These are phyloP conservation scores for Elsinoe perseae DNA, from an alignment of 2,329 filamentous ascomycete species.

Conservation along the genomic window DNA sequence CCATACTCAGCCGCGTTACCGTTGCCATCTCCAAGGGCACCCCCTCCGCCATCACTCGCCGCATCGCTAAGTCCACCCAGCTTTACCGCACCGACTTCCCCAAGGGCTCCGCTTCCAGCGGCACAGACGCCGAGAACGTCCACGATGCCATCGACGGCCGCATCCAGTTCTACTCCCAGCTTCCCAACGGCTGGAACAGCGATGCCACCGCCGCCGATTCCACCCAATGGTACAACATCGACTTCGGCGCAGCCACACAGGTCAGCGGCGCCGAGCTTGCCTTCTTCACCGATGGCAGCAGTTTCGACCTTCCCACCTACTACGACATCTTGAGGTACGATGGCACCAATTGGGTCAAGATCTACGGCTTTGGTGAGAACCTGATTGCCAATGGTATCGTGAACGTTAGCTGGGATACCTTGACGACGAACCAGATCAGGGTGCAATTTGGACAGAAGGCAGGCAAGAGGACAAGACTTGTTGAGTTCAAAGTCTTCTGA, in stretches of 20 bases:
- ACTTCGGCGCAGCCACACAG: slow-evolving; percentile 29
- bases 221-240: slow-evolving; percentile 33
- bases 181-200: slow-evolving; percentile 35
- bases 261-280: slow-evolving; percentile 32
- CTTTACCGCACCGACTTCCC: slow-evolving; percentile 29
- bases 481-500: slow-evolving; percentile 33
- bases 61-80: slow-evolving; percentile 33
- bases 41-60: slow-evolving; percentile 26
- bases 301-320: slow-evolving; percentile 26
- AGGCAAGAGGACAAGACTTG: slow-evolving; percentile 30
- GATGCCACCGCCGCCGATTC: slow-evolving; percentile 25
- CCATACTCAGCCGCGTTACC: slow-evolving; percentile 25
- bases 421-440: slow-evolving; percentile 26
- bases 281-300: slow-evolving; percentile 28
- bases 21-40: slow-evolving; percentile 22
- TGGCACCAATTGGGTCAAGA: slow-evolving; percentile 27
- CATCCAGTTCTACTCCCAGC: slow-evolving; percentile 35
- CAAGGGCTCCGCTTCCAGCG: slow-evolving; percentile 27
- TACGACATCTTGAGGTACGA: slow-evolving; percentile 28
- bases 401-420: slow-evolving; percentile 26
- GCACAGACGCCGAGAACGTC: slow-evolving; percentile 24
- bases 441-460: slow-evolving; percentile 29
- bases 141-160: slow-evolving; percentile 36
- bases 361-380: slow-evolving; percentile 21
- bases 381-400: slow-evolving; percentile 34